These are phyloP conservation scores for Fusarium praegraminearum DNA, from an alignment of 2,329 filamentous ascomycete species.

Conservation along the genomic window DNA sequence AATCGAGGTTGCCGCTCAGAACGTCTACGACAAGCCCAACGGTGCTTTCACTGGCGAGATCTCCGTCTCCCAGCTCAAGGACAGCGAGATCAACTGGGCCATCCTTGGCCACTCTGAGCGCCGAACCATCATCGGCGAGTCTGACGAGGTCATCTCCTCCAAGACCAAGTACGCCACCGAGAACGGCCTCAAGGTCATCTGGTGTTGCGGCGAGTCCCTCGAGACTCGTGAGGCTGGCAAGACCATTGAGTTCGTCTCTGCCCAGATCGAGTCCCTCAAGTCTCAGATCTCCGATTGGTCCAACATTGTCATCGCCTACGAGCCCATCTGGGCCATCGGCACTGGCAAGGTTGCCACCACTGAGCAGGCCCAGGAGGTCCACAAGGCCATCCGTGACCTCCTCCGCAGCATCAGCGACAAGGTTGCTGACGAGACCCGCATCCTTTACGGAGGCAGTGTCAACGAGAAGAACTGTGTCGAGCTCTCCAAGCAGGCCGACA, in stretches of 20 bases:
- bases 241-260: slow-evolving; percentile 87
- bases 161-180: slow-evolving; percentile 96
- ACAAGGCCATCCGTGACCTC: slow-evolving; percentile 92
- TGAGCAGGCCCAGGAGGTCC: slow-evolving; percentile 92
- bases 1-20: slow-evolving; percentile 92
- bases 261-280: slow-evolving; percentile 87
- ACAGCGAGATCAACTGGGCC: slow-evolving; percentile 88
- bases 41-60: slow-evolving; percentile 98
- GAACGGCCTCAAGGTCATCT: slow-evolving; percentile 88
- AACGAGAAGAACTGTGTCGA: slow-evolving; percentile 98
- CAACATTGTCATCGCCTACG: slow-evolving; percentile 96
- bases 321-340: slow-evolving; percentile 97
- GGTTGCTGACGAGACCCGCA: slow-evolving; percentile 86
- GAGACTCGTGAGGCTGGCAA: slow-evolving; percentile 88
- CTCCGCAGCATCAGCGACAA: slow-evolving; percentile 79
- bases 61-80: slow-evolving; percentile 89
- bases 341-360: slow-evolving; percentile 93
- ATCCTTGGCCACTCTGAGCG: slow-evolving; percentile 97
- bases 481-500: slow-evolving; percentile 90
- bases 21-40: slow-evolving; percentile 96
- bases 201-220: slow-evolving; percentile 96
- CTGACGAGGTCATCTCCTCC: slow-evolving; percentile 84
- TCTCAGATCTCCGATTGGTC: slow-evolving; percentile 84
- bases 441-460: slow-evolving; percentile 97
- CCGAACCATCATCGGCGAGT: slow-evolving; percentile 88